Evolutionary conservation across 2,329 filamentous ascomycete genomes (phyloP).

Genomic region (Coleophoma cylindrospora): DNA sequence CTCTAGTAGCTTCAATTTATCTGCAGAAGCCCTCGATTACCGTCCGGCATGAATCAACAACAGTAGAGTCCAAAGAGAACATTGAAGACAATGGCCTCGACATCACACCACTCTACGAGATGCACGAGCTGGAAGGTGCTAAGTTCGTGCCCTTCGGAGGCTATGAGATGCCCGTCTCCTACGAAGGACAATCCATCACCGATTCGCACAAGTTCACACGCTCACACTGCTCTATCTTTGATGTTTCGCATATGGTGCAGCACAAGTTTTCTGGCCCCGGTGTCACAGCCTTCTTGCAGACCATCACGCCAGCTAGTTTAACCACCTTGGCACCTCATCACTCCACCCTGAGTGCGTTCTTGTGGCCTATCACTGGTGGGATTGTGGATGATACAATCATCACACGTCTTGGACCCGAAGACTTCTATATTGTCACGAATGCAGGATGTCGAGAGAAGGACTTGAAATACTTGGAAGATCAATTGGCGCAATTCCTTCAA

Average conservation of each 20-base stretch:
- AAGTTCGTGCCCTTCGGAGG: slow-evolving; percentile 98
- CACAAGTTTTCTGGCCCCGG: slow-evolving; percentile 79
- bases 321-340: slow-evolving; percentile 58
- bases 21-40: background rate
- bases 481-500: slow-evolving; percentile 58
- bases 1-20: slow-evolving; percentile 4
- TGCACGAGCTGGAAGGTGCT: slow-evolving; percentile 72
- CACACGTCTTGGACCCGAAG: slow-evolving; percentile 66
- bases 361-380: slow-evolving; percentile 76
- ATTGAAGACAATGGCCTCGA: slow-evolving; percentile 29
- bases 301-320: slow-evolving; percentile 73
- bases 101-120: slow-evolving; percentile 72
- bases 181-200: slow-evolving; percentile 68
- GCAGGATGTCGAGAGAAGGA: slow-evolving; percentile 90
- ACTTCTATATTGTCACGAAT: slow-evolving; percentile 94
- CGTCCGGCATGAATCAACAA: slow-evolving; percentile 9
- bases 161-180: slow-evolving; percentile 90
- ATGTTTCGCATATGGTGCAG: slow-evolving; percentile 96
- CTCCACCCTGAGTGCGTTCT: slow-evolving; percentile 78
- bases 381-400: slow-evolving; percentile 95
- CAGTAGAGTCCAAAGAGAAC: background rate
- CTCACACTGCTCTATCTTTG: slow-evolving; percentile 83
- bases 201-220: slow-evolving; percentile 91
- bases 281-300: slow-evolving; percentile 76
- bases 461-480: slow-evolving; percentile 65